phyloP scores from a whole-genome alignment of 257 asterid species.

The Osmanthus fragrans region DNA sequence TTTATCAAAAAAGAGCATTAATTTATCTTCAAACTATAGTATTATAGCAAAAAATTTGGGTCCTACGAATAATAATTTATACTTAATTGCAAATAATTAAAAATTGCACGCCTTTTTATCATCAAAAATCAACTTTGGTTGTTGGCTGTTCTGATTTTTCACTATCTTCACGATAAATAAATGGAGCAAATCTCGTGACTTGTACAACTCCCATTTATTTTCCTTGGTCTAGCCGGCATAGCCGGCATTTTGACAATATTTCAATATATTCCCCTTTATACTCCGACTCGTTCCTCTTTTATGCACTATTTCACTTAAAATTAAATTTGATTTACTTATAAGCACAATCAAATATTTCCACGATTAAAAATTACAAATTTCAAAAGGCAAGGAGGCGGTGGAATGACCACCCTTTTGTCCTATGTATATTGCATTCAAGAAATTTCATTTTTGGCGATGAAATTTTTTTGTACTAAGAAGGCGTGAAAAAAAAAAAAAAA shows the following conservation, averaged over 20 bases:
- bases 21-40: constrained; percentile 1
- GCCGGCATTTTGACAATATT: constrained; percentile 27
- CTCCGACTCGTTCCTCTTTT: neutral
- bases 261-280: neutral
- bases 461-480: too few species aligned
- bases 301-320: neutral
- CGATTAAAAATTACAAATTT: too few species aligned
- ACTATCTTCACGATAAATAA: constrained; percentile 6
- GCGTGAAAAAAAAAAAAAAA: too few species aligned
- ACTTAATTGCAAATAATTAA: neutral
- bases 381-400: too few species aligned
- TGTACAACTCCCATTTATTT: neutral
- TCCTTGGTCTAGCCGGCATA: constrained; percentile 31
- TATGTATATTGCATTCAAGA: too few species aligned
- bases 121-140: too few species aligned
- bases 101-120: neutral
- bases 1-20: neutral
- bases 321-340: too few species aligned
- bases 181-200: constrained; percentile 35
- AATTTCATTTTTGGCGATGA: too few species aligned
- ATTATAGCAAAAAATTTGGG: neutral
- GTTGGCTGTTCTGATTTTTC: constrained; percentile 1
- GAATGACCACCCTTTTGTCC: too few species aligned
- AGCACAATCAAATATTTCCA: too few species aligned
- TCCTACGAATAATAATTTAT: constrained; percentile 7